phyloP scores from a whole-genome alignment of 2,329 filamentous ascomycete genomes.

The Leptodontidium sp. region DNA sequence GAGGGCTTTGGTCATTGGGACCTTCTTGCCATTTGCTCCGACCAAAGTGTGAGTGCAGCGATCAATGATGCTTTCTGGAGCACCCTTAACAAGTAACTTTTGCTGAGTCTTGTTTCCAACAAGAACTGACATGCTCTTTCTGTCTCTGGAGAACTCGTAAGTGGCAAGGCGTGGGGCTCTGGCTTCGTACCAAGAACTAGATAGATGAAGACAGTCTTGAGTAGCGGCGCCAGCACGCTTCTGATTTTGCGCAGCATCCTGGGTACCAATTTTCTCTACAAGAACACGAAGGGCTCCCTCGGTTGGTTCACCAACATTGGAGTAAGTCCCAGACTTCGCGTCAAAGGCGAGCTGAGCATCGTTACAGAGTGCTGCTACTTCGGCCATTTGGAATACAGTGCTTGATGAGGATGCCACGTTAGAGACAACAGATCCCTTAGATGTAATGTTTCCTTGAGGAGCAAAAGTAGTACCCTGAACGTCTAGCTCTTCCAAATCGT shows the following conservation, averaged over 20 bases:
- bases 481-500: conserved; percentile 82
- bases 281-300: conserved; percentile 92
- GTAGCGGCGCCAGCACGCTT: conserved; percentile 56
- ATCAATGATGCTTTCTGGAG: conserved; percentile 92
- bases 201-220: conserved; percentile 75
- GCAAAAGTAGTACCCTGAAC: conserved; percentile 94
- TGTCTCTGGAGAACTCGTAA: conserved; percentile 95
- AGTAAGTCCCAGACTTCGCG: conserved; percentile 74
- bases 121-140: conserved; percentile 99
- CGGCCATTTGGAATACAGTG: conserved; percentile 80
- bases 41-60: conserved; percentile 85
- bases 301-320: conserved; percentile 91
- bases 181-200: conserved; percentile 85
- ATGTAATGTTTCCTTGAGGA: conserved; percentile 77
- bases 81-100: conserved; percentile 93
- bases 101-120: conserved; percentile 74
- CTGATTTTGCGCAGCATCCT: conserved; percentile 57
- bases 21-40: conserved; percentile 80
- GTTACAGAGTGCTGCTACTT: conserved; percentile 84
- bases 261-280: conserved; percentile 92
- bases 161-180: conserved; percentile 79
- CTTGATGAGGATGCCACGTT: conserved; percentile 75
- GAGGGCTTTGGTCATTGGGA: conserved; percentile 75
- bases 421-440: conserved; percentile 71
- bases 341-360: conserved; percentile 87